Percentiles rank a stretch among this genome's conserved stretches.
Conservation (phyloP, 805 yeast genomes). For the Metschnikowia anglica region DNA sequence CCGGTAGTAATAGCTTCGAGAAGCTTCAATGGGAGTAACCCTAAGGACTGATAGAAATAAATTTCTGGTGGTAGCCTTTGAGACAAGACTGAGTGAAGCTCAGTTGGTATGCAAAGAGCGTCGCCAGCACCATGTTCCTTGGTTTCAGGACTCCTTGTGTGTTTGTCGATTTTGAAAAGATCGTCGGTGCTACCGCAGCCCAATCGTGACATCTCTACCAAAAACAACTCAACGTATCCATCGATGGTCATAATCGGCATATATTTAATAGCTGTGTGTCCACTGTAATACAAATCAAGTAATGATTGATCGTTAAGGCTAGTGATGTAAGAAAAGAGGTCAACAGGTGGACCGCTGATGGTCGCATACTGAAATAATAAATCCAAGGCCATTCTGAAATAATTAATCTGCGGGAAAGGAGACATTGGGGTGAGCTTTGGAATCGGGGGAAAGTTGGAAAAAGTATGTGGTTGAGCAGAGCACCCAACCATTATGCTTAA, state of each 20-base stretch:
- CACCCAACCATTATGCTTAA: slow-evolving; percentile 78
- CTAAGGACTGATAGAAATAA: slow-evolving; percentile 76
- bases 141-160: not conserved
- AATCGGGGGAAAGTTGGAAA: slow-evolving; percentile 51
- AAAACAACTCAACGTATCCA: slow-evolving; percentile 66
- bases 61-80: slow-evolving; percentile 85
- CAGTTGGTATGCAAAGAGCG: slow-evolving; percentile 58
- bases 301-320: slow-evolving; percentile 46
- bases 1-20: slow-evolving; percentile 70
- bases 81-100: slow-evolving; percentile 77
- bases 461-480: slow-evolving; percentile 63
- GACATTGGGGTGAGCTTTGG: slow-evolving; percentile 42
- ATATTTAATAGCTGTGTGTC: slow-evolving; percentile 63
- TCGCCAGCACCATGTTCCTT: not conserved
- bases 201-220: slow-evolving; percentile 40
- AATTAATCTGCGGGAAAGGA: slow-evolving; percentile 41
- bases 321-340: slow-evolving; percentile 47
- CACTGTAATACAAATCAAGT: slow-evolving; percentile 59
- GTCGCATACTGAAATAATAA: slow-evolving; percentile 35
- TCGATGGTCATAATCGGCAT: slow-evolving; percentile 70
- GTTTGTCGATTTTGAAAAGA: slow-evolving; percentile 2
- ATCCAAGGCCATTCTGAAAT: slow-evolving; percentile 42
- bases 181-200: slow-evolving; percentile 18
- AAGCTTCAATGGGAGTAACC: slow-evolving; percentile 62
- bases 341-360: slow-evolving; percentile 28